Evolutionary conservation across 2,329 filamentous ascomycete species (phyloP), one percentile per base, ranked within the genome.

Genomic region (Penicillium sp.): DNA sequence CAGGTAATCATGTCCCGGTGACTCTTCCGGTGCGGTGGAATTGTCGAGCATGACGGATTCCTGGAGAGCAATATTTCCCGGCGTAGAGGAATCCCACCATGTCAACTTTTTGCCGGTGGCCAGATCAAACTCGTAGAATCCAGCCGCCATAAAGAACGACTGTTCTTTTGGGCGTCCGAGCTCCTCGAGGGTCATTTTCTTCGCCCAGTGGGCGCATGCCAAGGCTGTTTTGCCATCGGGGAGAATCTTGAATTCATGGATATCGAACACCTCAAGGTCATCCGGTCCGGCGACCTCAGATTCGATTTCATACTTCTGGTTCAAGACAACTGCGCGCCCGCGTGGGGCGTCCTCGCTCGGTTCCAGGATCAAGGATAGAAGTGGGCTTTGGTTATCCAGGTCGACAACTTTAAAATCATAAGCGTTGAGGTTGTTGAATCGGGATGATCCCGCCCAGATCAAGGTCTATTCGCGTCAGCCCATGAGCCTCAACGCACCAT

Each of bases 1-100:
- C 46, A 68, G 54, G 23, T 65, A 68, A 48, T 68, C 65, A 52
- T 51, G 57, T 7, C 63, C 62, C 2, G 61, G 60, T 5, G 27
- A 21, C 4, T 36, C 46, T 13, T 9, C 7, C 7, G 60, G 27
- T 7, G 20, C 2, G 24, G 23, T 30, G 32, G 36, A 24, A 40
- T 44, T 13, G 10, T 41, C 9, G 10, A 54, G 30, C 13, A 15
- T 30, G 24, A 46, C 33, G 8, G 51, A 51, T 24, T 52, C 49
- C 7, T 50, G 23, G 3, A 70, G 44, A 0, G 59, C 50, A 39
- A 70, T 53, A 29, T 66, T 60, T 27, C 64, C 62, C 9, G 34
- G 34, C 3, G 34, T 17, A 6, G 34, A 37, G 8, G 34, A 21
- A 37, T 37, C 34, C 34, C 34, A 37, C 34, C 34, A 37, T n/a